Conservation (phyloP, 148 eudicot species). For the Rhododendron griersonianum region DNA sequence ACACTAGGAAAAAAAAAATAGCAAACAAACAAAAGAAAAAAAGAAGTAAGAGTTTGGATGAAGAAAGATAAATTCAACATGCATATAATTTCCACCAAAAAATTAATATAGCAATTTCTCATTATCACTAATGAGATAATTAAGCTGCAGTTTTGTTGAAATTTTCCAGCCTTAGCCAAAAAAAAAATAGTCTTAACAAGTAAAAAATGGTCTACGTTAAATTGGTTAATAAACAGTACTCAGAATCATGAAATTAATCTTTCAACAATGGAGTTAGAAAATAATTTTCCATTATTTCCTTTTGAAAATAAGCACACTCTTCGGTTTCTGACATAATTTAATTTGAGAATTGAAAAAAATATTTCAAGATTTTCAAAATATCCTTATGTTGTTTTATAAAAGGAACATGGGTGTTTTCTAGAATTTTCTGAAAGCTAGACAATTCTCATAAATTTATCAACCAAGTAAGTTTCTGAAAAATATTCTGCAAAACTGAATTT, state of each 20-base stretch:
- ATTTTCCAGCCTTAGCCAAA: background rate
- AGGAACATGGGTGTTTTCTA: background rate
- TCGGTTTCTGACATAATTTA: background rate
- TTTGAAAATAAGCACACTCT: background rate
- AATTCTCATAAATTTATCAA: background rate
- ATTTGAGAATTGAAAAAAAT: background rate
- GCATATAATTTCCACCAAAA: background rate
- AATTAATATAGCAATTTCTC: background rate
- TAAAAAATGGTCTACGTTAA: background rate
- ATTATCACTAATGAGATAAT: background rate
- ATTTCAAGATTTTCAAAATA: background rate
- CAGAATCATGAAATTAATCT: background rate
- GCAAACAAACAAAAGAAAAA: background rate
- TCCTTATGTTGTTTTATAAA: background rate
- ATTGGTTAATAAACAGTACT: background rate
- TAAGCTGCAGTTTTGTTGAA: background rate
- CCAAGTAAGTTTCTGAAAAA: background rate
- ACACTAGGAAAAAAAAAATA: constrained; percentile 33
- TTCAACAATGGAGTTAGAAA: background rate
- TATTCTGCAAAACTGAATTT: background rate
- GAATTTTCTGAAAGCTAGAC: background rate
- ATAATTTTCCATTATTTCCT: background rate
- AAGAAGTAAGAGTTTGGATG: background rate
- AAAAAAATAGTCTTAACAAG: background rate
- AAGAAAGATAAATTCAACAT: background rate